These are phyloP conservation scores for Cicer yamashitae DNA, from an alignment of 306 rosid species.

Conservation along the genomic window DNA sequence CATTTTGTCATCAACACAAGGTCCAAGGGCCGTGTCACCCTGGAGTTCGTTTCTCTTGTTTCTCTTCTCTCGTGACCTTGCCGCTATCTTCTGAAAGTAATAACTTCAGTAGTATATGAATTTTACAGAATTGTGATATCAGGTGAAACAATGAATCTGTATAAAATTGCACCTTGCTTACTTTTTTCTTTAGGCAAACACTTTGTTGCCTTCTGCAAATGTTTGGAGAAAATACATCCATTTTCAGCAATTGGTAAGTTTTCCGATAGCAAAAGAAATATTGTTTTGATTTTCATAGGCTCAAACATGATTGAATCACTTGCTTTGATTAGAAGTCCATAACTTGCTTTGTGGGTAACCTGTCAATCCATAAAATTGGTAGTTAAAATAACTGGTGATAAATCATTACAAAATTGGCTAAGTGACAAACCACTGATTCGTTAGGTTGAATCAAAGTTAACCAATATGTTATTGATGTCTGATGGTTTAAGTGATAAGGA, in stretches of 20 bases:
- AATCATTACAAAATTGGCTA: neutral
- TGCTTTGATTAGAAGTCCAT: no score
- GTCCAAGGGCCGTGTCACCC: conserved; percentile 84
- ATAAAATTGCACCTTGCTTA: conserved; percentile 4
- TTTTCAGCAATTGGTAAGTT: neutral
- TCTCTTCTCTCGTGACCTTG: conserved; percentile 73
- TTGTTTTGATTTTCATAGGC: neutral
- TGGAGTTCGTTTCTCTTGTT: conserved; percentile 92
- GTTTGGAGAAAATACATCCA: neutral
- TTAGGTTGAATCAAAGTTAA: conserved; percentile 14
- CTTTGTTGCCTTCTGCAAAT: neutral
- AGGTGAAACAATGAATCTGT: conserved; percentile 20
- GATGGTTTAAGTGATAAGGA: neutral
- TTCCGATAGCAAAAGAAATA: neutral
- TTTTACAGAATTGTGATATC: conserved; percentile 17
- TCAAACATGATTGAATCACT: conserved; percentile 9
- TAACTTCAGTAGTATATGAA: conserved; percentile 10
- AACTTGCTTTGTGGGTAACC: neutral
- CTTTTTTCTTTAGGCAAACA: neutral
- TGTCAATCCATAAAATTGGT: neutral
- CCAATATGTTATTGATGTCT: neutral
- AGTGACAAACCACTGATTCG: neutral
- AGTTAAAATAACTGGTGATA: neutral
- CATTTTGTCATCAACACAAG: conserved; percentile 98
- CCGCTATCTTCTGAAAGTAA: conserved; percentile 18